Evolutionary conservation across 495 filamentous ascomycete species (phyloP), one percentile per base, ranked within the genome.

Genomic region (Neurospora sp.): DNA sequence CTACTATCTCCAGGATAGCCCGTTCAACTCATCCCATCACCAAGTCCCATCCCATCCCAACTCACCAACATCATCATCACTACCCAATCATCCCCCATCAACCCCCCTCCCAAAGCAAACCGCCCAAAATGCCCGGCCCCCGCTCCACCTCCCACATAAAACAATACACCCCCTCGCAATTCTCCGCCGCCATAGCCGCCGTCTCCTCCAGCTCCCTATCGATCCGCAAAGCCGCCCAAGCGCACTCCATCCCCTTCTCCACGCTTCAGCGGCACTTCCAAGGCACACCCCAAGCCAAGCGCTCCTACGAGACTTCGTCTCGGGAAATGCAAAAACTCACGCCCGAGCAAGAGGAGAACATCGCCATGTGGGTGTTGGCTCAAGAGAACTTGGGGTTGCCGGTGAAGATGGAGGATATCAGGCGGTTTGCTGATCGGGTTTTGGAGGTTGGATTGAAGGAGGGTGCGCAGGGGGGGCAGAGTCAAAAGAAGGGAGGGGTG

Each of bases 351-450:
- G 53, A 65, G 5, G 53, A 65, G 53, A 65, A 65, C 3, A 65
- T 65, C 14, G 53, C 53, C 22, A 31, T 65, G 22, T 65, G 53
- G 70, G 40, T 85, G 16, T 75, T 86, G 0, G 81, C 83, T 8
- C 84, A 86, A 59, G 84, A 83, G 2, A 78, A 84, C 72, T 74
- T 85, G 44, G 83, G 81, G 45, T 75, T 86, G 40, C 83, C 83
- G 27, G 76, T 86, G 68, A 61, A 83, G 38, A 72, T 75, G 14
- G 73, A 77, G 16, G 80, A 80, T 65, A 78, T 81, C 38, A 81
- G 84, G 10, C 74, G 76, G 40, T 76, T 82, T 14, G 72, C 84
- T 9, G 83, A 86, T 37, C 37, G 71, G 22, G 81, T 16, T 10
- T 41, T 75, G 22, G 75, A 68, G 5, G 16, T 73, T 69, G 37